phyloP scores from a whole-genome alignment of 225 moss, liverwort and hornwort species.

The Asterella californica region DNA sequence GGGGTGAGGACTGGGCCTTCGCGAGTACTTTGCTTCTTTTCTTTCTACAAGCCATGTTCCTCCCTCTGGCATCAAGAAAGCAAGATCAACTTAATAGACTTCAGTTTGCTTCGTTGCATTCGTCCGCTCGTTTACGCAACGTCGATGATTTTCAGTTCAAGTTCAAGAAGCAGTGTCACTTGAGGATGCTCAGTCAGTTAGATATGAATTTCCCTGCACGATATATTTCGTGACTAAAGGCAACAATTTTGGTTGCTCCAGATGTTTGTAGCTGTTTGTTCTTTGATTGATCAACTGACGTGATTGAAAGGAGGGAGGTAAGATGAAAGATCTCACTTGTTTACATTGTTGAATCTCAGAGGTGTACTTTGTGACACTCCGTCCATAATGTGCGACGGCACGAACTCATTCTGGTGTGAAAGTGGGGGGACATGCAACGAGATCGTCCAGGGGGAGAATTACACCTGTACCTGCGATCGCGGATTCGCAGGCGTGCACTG shows the following conservation, averaged over 20 bases:
- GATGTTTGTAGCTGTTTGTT: background rate
- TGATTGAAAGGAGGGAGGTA: background rate
- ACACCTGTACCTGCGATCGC: constrained; percentile 46
- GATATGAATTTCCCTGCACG: background rate
- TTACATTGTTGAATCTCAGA: constrained; percentile 33
- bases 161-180: background rate
- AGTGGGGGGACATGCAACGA: constrained; percentile 48
- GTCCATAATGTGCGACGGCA: constrained; percentile 54
- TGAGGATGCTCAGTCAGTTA: background rate
- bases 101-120: background rate
- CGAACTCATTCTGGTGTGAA: constrained; percentile 53
- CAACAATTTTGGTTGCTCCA: background rate
- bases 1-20: constrained; percentile 41
- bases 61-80: background rate
- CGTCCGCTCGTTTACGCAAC: too few relatives aligned
- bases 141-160: background rate
- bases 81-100: background rate
- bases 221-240: background rate
- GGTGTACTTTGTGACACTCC: constrained; percentile 55
- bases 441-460: constrained; percentile 43
- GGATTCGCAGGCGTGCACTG: constrained; percentile 58
- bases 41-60: background rate
- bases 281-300: too few relatives aligned
- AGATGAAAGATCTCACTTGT: background rate
- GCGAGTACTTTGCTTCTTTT: background rate